Percentiles rank a stretch among this genome's conserved stretches.
Evolutionary conservation across 768 basidiomycete genomes (phyloP).

Genomic region (Neoboletus magnificus): DNA sequence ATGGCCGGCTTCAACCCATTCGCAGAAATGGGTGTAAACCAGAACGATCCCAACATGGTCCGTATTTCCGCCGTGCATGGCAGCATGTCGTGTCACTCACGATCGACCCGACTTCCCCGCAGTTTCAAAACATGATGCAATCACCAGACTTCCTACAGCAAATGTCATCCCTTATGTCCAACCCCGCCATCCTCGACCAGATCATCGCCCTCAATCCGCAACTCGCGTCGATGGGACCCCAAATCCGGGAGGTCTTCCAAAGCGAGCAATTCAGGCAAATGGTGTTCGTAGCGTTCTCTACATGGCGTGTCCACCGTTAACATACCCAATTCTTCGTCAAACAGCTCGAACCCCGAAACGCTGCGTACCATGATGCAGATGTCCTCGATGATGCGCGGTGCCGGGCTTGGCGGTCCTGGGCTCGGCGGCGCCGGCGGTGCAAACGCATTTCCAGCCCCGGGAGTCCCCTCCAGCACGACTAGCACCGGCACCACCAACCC

Average conservation of each 20-base stretch:
- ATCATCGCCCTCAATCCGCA: constrained; percentile 81
- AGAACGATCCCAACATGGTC: constrained; percentile 93
- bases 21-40: constrained; percentile 84
- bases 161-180: constrained; percentile 83
- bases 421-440: constrained; percentile 15
- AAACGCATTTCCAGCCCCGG: constrained; percentile 58
- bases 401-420: constrained; percentile 38
- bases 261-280: constrained; percentile 71
- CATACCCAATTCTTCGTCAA: neutral
- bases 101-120: neutral
- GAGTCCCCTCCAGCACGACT: constrained; percentile 39
- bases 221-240: constrained; percentile 70
- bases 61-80: constrained; percentile 19
- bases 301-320: neutral
- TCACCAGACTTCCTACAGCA: constrained; percentile 82
- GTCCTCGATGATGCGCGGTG: constrained; percentile 38
- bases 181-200: constrained; percentile 87
- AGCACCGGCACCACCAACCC: constrained; percentile 22
- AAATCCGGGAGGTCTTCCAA: constrained; percentile 75
- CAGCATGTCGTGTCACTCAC: neutral
- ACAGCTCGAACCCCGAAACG: constrained; percentile 71
- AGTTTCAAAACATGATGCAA: constrained; percentile 85
- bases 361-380: constrained; percentile 76
- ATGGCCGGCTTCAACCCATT: constrained; percentile 93
- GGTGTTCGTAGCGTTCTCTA: constrained; percentile 46